Conservation (phyloP, 2,329 filamentous ascomycete genomes). For the Neonectria punicea region DNA sequence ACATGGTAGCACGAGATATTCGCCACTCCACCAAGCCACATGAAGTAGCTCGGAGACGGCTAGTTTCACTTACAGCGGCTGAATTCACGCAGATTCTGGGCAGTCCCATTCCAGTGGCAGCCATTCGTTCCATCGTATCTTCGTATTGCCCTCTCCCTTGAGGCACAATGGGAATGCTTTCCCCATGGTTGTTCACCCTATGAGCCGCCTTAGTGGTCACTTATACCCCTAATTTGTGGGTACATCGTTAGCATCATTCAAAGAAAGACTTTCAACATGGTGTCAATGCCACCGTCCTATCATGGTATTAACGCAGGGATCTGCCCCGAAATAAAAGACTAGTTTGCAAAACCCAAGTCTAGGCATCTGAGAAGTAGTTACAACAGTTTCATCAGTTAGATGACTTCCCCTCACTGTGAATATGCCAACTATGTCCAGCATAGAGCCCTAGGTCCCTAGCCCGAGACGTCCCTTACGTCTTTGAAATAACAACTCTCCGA, state of each 20-base stretch:
- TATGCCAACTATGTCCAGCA: slow-evolving; percentile 37
- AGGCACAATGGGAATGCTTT: not conserved
- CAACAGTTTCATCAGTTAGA: not conserved
- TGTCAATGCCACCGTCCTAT: not conserved
- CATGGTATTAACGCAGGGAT: not conserved
- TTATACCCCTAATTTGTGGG: not conserved
- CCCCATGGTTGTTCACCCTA: not conserved
- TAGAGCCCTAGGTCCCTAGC: slow-evolving; percentile 32
- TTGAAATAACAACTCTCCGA: slow-evolving; percentile 39
- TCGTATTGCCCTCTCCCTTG: not conserved
- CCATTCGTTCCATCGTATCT: not conserved
- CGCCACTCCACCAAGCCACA: not conserved
- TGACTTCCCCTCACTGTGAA: not conserved
- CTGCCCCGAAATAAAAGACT: not conserved
- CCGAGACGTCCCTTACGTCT: slow-evolving; percentile 22
- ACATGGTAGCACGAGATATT: not conserved
- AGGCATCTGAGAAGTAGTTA: not conserved
- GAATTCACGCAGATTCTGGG: not conserved
- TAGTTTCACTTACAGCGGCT: not conserved
- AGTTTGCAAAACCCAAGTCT: not conserved
- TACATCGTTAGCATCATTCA: not conserved
- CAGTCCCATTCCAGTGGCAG: not conserved
- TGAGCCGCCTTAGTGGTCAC: not conserved
- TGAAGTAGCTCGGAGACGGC: not conserved
- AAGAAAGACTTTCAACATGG: not conserved